Evolutionary conservation across 176 grass and related monocot genomes (phyloP), one percentile per base, ranked within the genome.

Genomic region (Ananas comosus): DNA sequence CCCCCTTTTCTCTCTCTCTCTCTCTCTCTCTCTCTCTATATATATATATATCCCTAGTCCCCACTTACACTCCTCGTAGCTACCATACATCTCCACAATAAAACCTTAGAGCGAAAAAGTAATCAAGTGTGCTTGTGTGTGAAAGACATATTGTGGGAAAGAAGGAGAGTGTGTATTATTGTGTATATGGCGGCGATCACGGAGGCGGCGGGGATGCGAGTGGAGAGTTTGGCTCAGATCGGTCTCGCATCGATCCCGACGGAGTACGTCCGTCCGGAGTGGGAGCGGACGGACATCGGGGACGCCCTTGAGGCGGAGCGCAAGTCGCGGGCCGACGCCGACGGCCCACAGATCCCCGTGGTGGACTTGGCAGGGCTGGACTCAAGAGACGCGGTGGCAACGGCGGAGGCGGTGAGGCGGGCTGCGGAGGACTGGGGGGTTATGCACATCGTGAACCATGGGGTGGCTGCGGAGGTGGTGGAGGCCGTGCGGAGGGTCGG

Each of bases 351-450:
- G 24, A 91, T 96, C 76, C 93, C 93, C 13, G 58, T 92, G 57
- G 83, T 96, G 27, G 93, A 96, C 71, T 72, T 96, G 52, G 53
- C 61, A 17, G 70, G 68, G 1, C 84, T 96, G 59, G 28, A 81
- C 64, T 49, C 74, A 2, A 49, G 57, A 6, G 64, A 42, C 49
- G 52, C 56, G 17, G 63, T 19, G 0, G 49, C 42, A 6, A 53
- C 63, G 48, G 27, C 22, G 73, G 70, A 64, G 58, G 86, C 78
- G 4, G 86, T 90, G 70, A 53, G 75, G 49, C 72, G 51, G 24
- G 93, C 86, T 14, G 93, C 93, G 0, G 23, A 21, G 17, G 93
- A 88, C 9, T 97, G 93, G 89, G 93, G 93, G 27, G 93, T 97
- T 8, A 87, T 97, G 89, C 93, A 97, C 79, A 13, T 97, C 33